Conservation (phyloP, 2,329 filamentous ascomycete species). For the Diatrype stigma region DNA sequence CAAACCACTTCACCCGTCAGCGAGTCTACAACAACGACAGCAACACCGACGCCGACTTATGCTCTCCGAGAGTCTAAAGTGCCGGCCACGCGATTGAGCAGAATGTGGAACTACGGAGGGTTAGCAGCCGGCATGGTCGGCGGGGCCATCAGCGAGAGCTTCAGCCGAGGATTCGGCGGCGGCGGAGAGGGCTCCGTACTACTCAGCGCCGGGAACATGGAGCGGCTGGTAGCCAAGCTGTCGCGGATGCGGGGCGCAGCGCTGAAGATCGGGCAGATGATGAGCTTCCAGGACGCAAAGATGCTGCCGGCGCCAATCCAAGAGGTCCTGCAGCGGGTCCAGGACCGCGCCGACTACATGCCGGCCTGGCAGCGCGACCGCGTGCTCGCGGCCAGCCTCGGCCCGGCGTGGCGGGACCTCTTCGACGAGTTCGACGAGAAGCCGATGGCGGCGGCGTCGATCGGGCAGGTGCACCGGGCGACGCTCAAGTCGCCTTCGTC, state of each 20-base stretch:
- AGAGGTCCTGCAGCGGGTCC: conserved; percentile 86
- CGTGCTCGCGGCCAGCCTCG: conserved; percentile 75
- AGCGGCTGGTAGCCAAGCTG: conserved; percentile 85
- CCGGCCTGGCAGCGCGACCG: conserved; percentile 86
- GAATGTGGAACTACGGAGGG: conserved; percentile 92
- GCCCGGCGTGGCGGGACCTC: conserved; percentile 76
- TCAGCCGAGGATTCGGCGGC: conserved; percentile 74
- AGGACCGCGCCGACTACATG: conserved; percentile 98
- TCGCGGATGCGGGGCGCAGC: conserved; percentile 96
- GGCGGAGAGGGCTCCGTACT: conserved; percentile 70
- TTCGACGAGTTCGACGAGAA: conserved; percentile 84
- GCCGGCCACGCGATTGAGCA: conserved; percentile 78
- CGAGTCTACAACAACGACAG: conserved; percentile 8
- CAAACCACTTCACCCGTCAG: conserved; percentile 6
- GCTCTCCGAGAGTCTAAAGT: conserved; percentile 84
- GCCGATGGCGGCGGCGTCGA: conserved; percentile 92
- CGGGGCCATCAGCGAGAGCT: conserved; percentile 79
- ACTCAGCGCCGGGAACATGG: conserved; percentile 86
- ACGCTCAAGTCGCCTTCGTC: conserved; percentile 72
- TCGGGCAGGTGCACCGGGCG: conserved; percentile 91
- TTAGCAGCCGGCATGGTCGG: conserved; percentile 94
- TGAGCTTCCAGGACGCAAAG: conserved; percentile 96
- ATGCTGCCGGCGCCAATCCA: conserved; percentile 86
- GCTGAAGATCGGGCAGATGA: conserved; percentile 95
- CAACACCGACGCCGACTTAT: conserved; percentile 39